phyloP scores from a whole-genome alignment of 176 grass and related monocot genomes.

The Oryza longistaminata region DNA sequence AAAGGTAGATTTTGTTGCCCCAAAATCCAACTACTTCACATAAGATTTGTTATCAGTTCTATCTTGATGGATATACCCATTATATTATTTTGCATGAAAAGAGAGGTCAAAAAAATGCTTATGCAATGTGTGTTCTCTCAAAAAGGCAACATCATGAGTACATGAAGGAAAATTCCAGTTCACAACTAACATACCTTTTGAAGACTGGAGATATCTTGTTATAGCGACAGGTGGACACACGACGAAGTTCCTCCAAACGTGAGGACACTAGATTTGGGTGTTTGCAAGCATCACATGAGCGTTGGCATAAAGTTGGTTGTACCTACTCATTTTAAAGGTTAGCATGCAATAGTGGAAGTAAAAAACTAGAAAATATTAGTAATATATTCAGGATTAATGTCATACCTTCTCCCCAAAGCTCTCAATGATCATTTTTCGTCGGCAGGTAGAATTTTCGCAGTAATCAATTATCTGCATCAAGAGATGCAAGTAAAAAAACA shows the following conservation, averaged over 20 bases:
- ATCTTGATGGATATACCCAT: not conserved
- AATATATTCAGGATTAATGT: not conserved
- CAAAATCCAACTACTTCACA: not conserved
- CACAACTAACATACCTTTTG: conserved; percentile 39
- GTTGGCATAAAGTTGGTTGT: conserved; percentile 73
- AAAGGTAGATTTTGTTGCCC: not conserved
- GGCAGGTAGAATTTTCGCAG: conserved; percentile 79
- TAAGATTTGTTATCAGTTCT: not conserved
- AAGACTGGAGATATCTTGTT: conserved; percentile 64
- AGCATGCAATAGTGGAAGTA: conserved; percentile 31
- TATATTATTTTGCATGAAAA: not conserved
- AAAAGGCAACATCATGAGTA: not conserved
- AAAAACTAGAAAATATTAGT: conserved; percentile 23
- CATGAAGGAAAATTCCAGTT: not conserved
- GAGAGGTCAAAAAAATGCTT: not conserved
- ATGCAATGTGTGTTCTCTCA: not conserved
- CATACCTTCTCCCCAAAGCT: conserved; percentile 86
- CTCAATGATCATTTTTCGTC: conserved; percentile 76
- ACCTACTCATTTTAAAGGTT: conserved; percentile 56
- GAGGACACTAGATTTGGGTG: conserved; percentile 66
- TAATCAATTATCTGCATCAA: conserved; percentile 76
- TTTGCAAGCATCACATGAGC: conserved; percentile 84
- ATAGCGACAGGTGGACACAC: conserved; percentile 49
- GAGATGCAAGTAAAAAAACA: conserved; percentile 15
- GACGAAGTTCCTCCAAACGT: conserved; percentile 58